Percentiles rank a stretch among this genome's conserved stretches.
phyloP scores from a whole-genome alignment of 2,329 filamentous ascomycete genomes.

The Calycina marina region DNA sequence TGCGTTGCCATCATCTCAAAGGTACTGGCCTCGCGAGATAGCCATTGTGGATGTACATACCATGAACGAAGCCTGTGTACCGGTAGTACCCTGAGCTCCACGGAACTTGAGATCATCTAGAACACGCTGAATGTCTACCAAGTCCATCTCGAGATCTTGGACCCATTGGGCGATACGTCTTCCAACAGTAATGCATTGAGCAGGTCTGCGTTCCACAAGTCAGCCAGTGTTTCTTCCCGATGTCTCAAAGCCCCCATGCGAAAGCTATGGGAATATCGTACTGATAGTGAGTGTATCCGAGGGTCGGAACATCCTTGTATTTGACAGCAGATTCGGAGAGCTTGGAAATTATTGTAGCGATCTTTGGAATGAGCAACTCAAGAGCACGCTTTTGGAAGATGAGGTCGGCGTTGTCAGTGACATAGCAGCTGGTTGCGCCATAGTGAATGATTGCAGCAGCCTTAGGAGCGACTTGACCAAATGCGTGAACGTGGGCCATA shows the following conservation, averaged over 20 bases:
- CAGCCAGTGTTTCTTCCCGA: too few species aligned
- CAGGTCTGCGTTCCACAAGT: too few species aligned
- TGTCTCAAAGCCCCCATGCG: too few species aligned
- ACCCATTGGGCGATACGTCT: constrained; percentile 52
- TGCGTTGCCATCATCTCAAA: constrained; percentile 5
- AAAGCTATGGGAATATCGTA: too few species aligned
- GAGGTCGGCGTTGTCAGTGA: constrained; percentile 61
- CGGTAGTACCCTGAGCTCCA: constrained; percentile 47
- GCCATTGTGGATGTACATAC: too few species aligned
- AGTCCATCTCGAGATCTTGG: constrained; percentile 60
- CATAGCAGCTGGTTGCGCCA: constrained; percentile 21
- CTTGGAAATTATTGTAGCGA: constrained; percentile 66
- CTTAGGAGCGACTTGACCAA: constrained; percentile 43
- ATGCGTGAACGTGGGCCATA: constrained; percentile 52
- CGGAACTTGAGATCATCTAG: constrained; percentile 59
- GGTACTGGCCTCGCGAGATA: too few species aligned
- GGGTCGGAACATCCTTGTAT: constrained; percentile 39
- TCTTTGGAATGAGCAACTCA: constrained; percentile 52
- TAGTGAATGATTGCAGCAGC: constrained; percentile 66
- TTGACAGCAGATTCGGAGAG: constrained; percentile 55
- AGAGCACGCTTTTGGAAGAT: constrained; percentile 58
- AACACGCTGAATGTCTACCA: constrained; percentile 56
- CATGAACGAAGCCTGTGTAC: constrained; percentile 30
- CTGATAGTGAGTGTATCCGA: constrained; percentile 48
- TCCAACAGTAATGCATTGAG: constrained; percentile 29